Percentiles rank a stretch among this genome's conserved stretches.
These are phyloP conservation scores for Durio zibethinus DNA, from an alignment of 345 rosid genomes.

Conservation along the genomic window DNA sequence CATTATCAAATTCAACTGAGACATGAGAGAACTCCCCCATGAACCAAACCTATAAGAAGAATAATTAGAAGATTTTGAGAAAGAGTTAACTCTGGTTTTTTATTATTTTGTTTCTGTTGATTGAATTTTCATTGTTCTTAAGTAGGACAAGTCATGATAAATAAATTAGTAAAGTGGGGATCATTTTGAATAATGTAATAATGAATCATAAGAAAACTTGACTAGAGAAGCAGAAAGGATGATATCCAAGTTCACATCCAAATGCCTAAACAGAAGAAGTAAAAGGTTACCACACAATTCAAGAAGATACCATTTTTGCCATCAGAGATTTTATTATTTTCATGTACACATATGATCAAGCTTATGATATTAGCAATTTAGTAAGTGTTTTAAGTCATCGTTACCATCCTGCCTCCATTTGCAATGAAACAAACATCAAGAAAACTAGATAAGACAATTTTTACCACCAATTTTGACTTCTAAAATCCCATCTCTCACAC, in stretches of 20 bases:
- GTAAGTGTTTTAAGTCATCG: not conserved
- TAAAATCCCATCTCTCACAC: not conserved
- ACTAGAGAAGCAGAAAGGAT: not conserved
- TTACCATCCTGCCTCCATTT: not conserved
- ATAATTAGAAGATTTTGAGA: constrained; percentile 3
- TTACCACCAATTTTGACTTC: not conserved
- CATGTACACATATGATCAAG: not conserved
- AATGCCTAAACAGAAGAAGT: not conserved
- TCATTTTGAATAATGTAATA: not conserved
- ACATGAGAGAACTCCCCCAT: constrained; percentile 78
- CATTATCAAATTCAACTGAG: constrained; percentile 64
- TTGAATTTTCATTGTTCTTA: not conserved
- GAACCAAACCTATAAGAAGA: constrained; percentile 55
- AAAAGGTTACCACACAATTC: not conserved
- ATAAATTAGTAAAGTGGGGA: not conserved
- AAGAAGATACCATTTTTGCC: not conserved
- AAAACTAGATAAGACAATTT: not conserved
- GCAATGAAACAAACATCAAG: not conserved
- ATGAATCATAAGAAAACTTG: not conserved
- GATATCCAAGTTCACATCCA: not conserved
- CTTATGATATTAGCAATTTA: not conserved
- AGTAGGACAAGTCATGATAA: not conserved
- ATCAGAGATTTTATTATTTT: not conserved
- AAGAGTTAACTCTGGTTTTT: not conserved
- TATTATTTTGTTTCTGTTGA: not conserved